Evolutionary conservation across 331 rosid species (phyloP).

Genomic region (Rhamnella rubrinervis): DNA sequence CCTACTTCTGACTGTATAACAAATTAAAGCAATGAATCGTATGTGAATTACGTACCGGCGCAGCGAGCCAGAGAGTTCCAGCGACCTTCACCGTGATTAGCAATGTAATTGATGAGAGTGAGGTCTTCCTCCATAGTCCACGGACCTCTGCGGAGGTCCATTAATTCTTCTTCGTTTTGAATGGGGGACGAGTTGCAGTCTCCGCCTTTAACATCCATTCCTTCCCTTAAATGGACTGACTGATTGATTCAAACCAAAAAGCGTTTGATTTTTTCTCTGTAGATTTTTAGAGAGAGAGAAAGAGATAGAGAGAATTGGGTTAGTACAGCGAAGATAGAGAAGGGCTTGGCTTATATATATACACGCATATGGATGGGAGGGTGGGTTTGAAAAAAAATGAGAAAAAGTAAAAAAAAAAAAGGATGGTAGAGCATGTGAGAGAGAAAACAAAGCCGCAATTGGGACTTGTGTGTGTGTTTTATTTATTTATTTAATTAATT

Average conservation of each 20-base stretch:
- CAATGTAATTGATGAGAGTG: slow-evolving; percentile 77
- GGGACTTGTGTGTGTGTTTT: slow-evolving; percentile 2
- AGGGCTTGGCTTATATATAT: slow-evolving; percentile 56
- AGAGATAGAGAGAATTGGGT: slow-evolving; percentile 33
- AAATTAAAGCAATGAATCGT: too few species aligned
- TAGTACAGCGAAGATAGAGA: slow-evolving; percentile 43
- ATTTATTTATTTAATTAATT: not conserved
- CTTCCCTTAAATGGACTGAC: slow-evolving; percentile 20
- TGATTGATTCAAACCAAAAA: slow-evolving; percentile 21
- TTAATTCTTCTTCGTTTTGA: slow-evolving; percentile 34
- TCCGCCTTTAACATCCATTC: slow-evolving; percentile 46
- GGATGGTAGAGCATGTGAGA: slow-evolving; percentile 4
- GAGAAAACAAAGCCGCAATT: slow-evolving; percentile 25
- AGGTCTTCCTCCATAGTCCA: slow-evolving; percentile 86
- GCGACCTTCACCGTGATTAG: slow-evolving; percentile 81
- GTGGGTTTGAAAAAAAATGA: slow-evolving; percentile 27
- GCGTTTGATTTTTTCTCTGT: slow-evolving; percentile 1
- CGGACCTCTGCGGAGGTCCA: slow-evolving; percentile 74
- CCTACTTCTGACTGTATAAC: too few species aligned
- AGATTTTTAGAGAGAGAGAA: slow-evolving; percentile 8
- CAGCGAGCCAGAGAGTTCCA: slow-evolving; percentile 85
- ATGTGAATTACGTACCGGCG: slow-evolving; percentile 46
- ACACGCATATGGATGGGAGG: slow-evolving; percentile 18
- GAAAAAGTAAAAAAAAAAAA: too few species aligned
- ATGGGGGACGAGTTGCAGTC: slow-evolving; percentile 3